A percentile compares a stretch with the other conserved stretches of the same genome.
These are phyloP conservation scores for Pichiaceae sp. DNA, from an alignment of 1,139 yeast species.

Conservation along the genomic window DNA sequence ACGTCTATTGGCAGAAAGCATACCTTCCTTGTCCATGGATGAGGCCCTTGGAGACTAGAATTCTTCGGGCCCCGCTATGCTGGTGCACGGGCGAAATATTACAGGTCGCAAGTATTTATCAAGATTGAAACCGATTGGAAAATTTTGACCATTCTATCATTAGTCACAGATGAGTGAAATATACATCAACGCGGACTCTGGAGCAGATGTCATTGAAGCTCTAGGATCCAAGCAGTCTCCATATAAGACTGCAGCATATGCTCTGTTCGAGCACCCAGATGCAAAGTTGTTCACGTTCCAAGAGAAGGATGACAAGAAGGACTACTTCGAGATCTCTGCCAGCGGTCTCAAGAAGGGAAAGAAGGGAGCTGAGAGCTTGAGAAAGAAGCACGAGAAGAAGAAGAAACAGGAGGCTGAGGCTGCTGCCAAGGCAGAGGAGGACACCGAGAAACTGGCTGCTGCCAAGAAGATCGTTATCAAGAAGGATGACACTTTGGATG, in stretches of 20 bases:
- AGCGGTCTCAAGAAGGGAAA: conserved; percentile 94
- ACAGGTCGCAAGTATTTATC: too few relatives aligned
- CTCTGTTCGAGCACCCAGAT: conserved; percentile 44
- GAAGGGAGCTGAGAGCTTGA: conserved; percentile 89
- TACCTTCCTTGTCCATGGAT: too few relatives aligned
- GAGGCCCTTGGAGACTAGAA: too few relatives aligned
- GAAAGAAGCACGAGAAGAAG: conserved; percentile 82
- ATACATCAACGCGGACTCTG: conserved; percentile 67
- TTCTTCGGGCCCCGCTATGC: too few relatives aligned
- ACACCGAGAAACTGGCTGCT: conserved; percentile 64
- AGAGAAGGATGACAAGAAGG: conserved; percentile 49
- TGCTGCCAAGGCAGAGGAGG: conserved; percentile 53
- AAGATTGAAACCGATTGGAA: background rate
- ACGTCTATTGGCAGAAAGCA: background rate
- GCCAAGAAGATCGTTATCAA: conserved; percentile 68
- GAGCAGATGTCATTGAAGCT: conserved; percentile 49
- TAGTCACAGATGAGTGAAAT: conserved; percentile 11
- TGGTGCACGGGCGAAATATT: too few relatives aligned
- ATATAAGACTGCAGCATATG: conserved; percentile 77
- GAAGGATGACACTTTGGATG: conserved; percentile 67
- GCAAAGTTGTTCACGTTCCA: conserved; percentile 61
- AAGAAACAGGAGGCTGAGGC: conserved; percentile 55
- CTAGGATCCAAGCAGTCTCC: conserved; percentile 63
- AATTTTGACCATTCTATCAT: background rate
- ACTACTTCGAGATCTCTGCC: conserved; percentile 74